Evolutionary conservation across 495 filamentous ascomycete species (phyloP), one percentile per base, ranked within the genome.

Genomic region (Thermothielavioides terrestris): DNA sequence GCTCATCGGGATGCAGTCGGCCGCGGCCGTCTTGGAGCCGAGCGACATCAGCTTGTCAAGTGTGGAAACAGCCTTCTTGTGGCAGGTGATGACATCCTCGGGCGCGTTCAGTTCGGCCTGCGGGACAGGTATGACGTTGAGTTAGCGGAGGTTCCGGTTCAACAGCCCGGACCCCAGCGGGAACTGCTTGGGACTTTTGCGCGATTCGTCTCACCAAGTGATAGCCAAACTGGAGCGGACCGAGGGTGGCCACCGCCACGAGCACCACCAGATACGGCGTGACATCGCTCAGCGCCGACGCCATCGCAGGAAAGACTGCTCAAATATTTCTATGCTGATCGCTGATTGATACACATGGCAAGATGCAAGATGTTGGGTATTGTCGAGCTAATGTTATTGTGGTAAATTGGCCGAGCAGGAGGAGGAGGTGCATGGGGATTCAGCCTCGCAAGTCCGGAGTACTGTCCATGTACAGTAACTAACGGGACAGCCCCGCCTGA

Each of bases 51-150:
- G 52, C 52, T 31, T 45, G 52, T 59, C 22, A 58, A 60, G 51
- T 4, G 73, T 55, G 44, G 73, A 73, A 49, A 81, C 75, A 41
- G 74, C 71, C 56, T 80, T 79, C 57, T 74, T 80, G 37, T 81
- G 78, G 72, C 87, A 94, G 44, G 84, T 89, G 54, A 97, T 81
- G 55, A 91, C 86, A 62, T 85, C 79, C 75, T 95, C 82, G 10
- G 92, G 92, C 25, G 92, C 87, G 64, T 98, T 98, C 25, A 98
- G 79, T 64, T 97, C 92, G 48, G 89, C 86, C 90, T 96, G 61
- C 8, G 27, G 4, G 14, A 21, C 3, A 22, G 25, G 14, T 2
- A 38, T 27, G 1, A 32, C 15, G 39, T 68, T 58, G 69, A n/a
- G n/a, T n/a, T n/a, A n/a, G n/a, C n/a, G n/a, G n/a, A n/a, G n/a